Conservation (phyloP, 1,284 basidiomycete genomes). For the Trichosporon sp. region DNA sequence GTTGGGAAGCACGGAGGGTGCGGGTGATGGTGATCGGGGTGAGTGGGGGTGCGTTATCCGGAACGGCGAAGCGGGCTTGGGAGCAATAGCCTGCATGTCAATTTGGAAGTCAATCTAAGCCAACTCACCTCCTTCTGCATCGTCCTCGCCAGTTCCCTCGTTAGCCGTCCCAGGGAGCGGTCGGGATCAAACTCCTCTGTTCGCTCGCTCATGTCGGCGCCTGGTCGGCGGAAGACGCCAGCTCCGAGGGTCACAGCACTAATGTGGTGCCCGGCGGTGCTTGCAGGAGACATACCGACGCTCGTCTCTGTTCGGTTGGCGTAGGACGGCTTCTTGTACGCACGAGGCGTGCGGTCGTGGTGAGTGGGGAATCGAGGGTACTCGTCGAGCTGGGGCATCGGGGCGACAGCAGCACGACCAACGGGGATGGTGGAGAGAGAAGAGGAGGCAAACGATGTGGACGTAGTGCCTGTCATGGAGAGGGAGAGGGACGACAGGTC, state of each 20-base stretch:
- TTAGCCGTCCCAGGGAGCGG: slow-evolving; percentile 67
- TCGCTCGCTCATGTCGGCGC: slow-evolving; percentile 59
- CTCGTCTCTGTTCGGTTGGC: slow-evolving; percentile 22
- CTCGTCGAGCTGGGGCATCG: slow-evolving; percentile 5
- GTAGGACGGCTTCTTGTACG: slow-evolving; percentile 13
- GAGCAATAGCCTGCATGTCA: slow-evolving; percentile 25
- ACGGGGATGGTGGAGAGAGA: slow-evolving; percentile 35
- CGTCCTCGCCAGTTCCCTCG: slow-evolving; percentile 51
- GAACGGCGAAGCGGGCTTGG: slow-evolving; percentile 30
- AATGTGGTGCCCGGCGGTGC: slow-evolving; percentile 81
- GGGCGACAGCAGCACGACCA: slow-evolving; percentile 29
- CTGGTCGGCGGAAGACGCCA: slow-evolving; percentile 65
- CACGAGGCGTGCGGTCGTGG: slow-evolving; percentile 27
- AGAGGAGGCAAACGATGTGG: slow-evolving; percentile 29
- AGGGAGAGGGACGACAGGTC: slow-evolving; percentile 52
- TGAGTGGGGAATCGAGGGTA: slow-evolving; percentile 24
- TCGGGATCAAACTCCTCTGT: slow-evolving; percentile 77
- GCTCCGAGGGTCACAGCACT: slow-evolving; percentile 81
- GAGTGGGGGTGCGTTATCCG: slow-evolving; percentile 4
- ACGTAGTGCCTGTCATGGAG: slow-evolving; percentile 32
- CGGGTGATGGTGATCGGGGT: slow-evolving; percentile 31
- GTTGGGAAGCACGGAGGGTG: slow-evolving; percentile 55
- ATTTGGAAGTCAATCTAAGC: neutral
- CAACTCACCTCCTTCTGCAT: slow-evolving; percentile 46
- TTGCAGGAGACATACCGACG: slow-evolving; percentile 60